Evolutionary conservation across 164 flowering plant genomes (phyloP).

Genomic region (Vitis amurensis): DNA sequence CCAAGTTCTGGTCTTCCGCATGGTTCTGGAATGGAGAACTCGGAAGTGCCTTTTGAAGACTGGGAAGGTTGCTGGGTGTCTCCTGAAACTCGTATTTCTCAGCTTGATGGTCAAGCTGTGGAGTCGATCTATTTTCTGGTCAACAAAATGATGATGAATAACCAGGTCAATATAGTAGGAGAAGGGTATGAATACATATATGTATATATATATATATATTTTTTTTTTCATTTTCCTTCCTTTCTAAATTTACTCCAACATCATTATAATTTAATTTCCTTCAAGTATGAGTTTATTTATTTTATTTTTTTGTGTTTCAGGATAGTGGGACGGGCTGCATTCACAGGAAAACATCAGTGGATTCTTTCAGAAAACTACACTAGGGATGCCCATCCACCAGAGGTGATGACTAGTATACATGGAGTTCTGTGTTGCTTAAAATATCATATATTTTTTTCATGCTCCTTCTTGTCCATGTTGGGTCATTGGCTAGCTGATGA

Average conservation of each 20-base stretch:
- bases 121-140: slow-evolving; percentile 42
- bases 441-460: neutral
- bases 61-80: slow-evolving; percentile 37
- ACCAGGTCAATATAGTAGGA: slow-evolving; percentile 65
- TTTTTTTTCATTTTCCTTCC: neutral
- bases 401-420: slow-evolving; percentile 34
- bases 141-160: slow-evolving; percentile 64
- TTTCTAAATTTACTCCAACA: neutral
- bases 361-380: slow-evolving; percentile 41
- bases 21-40: slow-evolving; percentile 32
- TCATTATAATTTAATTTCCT: neutral
- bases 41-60: slow-evolving; percentile 34
- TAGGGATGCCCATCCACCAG: slow-evolving; percentile 36
- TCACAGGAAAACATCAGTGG: slow-evolving; percentile 67
- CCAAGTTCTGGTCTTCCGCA: slow-evolving; percentile 15
- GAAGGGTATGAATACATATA: slow-evolving; percentile 58
- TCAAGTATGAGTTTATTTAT: neutral
- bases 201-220: neutral
- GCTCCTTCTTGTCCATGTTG: too few species aligned
- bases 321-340: slow-evolving; percentile 72
- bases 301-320: slow-evolving; percentile 28
- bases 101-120: slow-evolving; percentile 25
- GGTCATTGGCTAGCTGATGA: too few species aligned
- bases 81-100: slow-evolving; percentile 25
- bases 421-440: neutral